phyloP scores from a whole-genome alignment of 2,329 filamentous ascomycete genomes.

The Penicillium fuscoglaucum region DNA sequence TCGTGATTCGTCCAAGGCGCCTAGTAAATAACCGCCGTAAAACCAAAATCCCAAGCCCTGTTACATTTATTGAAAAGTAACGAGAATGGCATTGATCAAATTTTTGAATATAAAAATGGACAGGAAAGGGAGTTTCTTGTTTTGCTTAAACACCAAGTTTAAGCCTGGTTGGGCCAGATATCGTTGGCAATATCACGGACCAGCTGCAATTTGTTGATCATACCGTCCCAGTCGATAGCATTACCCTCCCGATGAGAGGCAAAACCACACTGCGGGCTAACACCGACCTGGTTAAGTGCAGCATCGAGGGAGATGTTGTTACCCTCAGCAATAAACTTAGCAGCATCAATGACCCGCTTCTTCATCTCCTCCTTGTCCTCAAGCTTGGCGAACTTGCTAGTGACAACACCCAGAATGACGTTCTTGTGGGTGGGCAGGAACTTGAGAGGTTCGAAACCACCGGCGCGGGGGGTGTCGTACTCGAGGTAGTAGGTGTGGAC shows the following conservation, averaged over 20 bases:
- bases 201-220: constrained; percentile 71
- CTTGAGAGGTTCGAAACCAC: constrained; percentile 65
- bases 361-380: constrained; percentile 67
- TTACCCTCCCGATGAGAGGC: constrained; percentile 75
- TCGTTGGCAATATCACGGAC: constrained; percentile 71
- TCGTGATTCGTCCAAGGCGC: constrained; percentile 17
- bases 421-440: constrained; percentile 62
- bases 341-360: constrained; percentile 59
- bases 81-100: constrained; percentile 9
- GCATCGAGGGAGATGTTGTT: constrained; percentile 64
- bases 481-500: constrained; percentile 70
- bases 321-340: constrained; percentile 69
- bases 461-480: constrained; percentile 65
- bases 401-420: constrained; percentile 65
- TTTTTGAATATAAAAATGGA: neutral
- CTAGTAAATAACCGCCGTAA: constrained; percentile 8
- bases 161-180: constrained; percentile 64
- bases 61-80: constrained; percentile 17
- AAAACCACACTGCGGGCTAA: constrained; percentile 73
- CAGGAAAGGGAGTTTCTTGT: neutral
- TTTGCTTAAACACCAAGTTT: constrained; percentile 5
- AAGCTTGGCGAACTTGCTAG: constrained; percentile 61
- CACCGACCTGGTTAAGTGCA: constrained; percentile 65
- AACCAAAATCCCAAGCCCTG: neutral
- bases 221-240: constrained; percentile 65